Evolutionary conservation across 495 filamentous ascomycete species (phyloP).

Genomic region (Hyaloscypha finlandica): DNA sequence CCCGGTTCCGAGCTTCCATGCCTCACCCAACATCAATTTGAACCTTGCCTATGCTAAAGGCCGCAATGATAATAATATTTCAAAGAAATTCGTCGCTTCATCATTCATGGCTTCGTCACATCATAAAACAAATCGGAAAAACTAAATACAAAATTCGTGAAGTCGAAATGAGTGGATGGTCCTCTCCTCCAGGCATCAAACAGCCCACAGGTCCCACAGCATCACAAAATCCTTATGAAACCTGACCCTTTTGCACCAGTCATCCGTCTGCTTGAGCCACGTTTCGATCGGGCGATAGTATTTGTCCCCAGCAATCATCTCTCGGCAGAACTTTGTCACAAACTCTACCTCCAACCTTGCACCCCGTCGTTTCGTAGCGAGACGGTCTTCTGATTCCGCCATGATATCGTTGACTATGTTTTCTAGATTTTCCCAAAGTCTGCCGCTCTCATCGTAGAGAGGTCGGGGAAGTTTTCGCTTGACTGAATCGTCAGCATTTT

Average conservation of each 20-base stretch:
- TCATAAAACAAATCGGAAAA: not conserved
- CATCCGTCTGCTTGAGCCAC: conserved; percentile 1
- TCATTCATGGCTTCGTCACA: not conserved
- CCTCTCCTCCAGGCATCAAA: not conserved
- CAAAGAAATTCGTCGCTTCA: not conserved
- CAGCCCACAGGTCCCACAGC: not conserved
- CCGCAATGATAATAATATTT: not conserved
- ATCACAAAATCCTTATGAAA: conserved; percentile 1
- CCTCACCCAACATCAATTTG: not conserved
- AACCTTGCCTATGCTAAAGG: not conserved
- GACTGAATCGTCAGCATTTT: conserved; percentile 1
- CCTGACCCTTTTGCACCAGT: conserved; percentile 3
- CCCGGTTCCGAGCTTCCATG: not conserved
- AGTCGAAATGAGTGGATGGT: not conserved
- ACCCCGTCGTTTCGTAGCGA: not conserved
- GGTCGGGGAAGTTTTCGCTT: not conserved
- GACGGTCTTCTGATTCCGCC: not conserved
- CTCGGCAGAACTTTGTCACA: conserved; percentile 3
- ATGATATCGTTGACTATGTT: conserved; percentile 6
- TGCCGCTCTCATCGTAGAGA: conserved; percentile 1
- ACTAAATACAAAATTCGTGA: not conserved
- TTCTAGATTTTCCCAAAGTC: not conserved
- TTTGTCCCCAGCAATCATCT: conserved; percentile 4
- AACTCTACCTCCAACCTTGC: not conserved
- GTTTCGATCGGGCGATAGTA: conserved; percentile 1